These are phyloP conservation scores for Cytospora schulzeri DNA, from an alignment of 2,329 filamentous ascomycete species.

Conservation along the genomic window DNA sequence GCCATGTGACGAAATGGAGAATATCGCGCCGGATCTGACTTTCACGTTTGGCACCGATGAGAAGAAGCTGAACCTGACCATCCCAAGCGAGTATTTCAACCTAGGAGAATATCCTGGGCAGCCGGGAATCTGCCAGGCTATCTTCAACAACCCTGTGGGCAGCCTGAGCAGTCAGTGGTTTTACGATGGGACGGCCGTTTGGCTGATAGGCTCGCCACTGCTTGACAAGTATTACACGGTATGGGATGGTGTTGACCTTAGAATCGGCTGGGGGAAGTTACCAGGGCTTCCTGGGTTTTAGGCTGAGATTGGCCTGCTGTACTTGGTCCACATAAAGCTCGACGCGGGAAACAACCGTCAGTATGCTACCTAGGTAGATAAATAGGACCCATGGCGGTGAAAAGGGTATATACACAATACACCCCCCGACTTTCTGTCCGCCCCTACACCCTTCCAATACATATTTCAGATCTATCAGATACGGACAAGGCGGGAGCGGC, in stretches of 20 bases:
- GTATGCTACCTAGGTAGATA: too few relatives aligned
- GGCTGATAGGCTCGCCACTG: conserved; percentile 39
- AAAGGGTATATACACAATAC: too few relatives aligned
- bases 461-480: too few relatives aligned
- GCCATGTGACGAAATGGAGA: conserved; percentile 35
- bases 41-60: conserved; percentile 35
- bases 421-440: too few relatives aligned
- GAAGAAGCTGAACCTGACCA: conserved; percentile 33
- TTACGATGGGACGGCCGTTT: conserved; percentile 30
- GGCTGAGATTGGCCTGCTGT: neutral
- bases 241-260: conserved; percentile 36
- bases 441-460: too few relatives aligned
- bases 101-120: conserved; percentile 37
- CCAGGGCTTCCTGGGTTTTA: conserved; percentile 11
- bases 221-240: conserved; percentile 42
- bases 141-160: conserved; percentile 34
- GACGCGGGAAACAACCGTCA: too few relatives aligned
- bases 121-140: conserved; percentile 37
- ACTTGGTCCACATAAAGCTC: neutral
- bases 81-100: conserved; percentile 37
- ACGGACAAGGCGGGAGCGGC: too few relatives aligned
- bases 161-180: conserved; percentile 25
- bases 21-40: conserved; percentile 34
- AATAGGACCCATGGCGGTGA: too few relatives aligned
- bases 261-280: conserved; percentile 32